Evolutionary conservation across 495 filamentous ascomycete genomes (phyloP).

Genomic region (Beverwykella pulmonaria): DNA sequence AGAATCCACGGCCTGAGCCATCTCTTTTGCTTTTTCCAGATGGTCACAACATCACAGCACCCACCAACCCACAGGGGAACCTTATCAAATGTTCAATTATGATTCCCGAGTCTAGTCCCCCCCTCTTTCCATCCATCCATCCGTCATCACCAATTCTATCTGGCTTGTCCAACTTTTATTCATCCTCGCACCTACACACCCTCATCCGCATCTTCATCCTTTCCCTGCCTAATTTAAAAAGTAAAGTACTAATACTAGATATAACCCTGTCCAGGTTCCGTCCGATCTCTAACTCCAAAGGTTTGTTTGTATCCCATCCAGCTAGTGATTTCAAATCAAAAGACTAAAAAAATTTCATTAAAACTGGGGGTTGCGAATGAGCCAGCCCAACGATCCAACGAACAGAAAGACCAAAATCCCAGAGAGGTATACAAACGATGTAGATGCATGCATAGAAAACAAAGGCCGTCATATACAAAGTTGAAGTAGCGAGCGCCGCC

Average conservation of each 20-base stretch:
- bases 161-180: background rate
- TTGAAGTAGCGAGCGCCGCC: background rate
- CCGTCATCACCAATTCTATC: constrained; percentile 2
- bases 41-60: background rate
- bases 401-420: constrained; percentile 2
- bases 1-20: too few relatives aligned
- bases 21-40: too few relatives aligned
- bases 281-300: background rate
- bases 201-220: background rate
- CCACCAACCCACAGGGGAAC: background rate
- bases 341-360: background rate
- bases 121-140: constrained; percentile 2
- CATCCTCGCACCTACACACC: background rate
- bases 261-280: too few relatives aligned
- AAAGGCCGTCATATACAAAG: constrained; percentile 23
- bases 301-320: background rate
- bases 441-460: background rate
- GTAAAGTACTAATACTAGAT: background rate
- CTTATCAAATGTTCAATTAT: constrained; percentile 32
- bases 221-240: background rate
- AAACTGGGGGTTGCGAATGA: background rate
- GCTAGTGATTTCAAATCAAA: background rate
- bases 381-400: constrained; percentile 20
- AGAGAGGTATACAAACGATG: constrained; percentile 10
- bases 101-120: background rate